phyloP scores from a whole-genome alignment of 2,329 filamentous ascomycete species.

The Fusarium euwallaceae region DNA sequence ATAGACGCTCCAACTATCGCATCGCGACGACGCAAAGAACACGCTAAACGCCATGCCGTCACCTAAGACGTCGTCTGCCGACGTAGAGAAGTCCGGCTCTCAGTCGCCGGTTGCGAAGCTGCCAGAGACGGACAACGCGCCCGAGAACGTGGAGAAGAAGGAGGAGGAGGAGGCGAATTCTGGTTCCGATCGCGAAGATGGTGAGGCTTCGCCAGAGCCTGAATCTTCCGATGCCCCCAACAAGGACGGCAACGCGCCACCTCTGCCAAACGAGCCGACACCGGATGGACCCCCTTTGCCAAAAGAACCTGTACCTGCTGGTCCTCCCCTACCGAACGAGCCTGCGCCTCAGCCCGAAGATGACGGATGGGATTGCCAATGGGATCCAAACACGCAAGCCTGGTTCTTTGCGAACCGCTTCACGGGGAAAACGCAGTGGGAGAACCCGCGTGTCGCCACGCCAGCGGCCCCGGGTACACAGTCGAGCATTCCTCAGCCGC shows the following conservation, averaged over 20 bases:
- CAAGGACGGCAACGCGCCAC: constrained; percentile 47
- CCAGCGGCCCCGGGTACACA: constrained; percentile 46
- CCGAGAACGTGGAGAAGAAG: constrained; percentile 23
- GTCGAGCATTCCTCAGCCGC: constrained; percentile 46
- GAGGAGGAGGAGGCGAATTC: constrained; percentile 9
- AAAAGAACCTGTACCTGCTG: constrained; percentile 46
- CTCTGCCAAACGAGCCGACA: constrained; percentile 53
- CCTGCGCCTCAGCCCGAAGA: constrained; percentile 68
- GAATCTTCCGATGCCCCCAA: constrained; percentile 21
- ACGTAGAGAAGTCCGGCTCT: constrained; percentile 28
- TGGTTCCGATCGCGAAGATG: constrained; percentile 38
- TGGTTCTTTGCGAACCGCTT: constrained; percentile 91
- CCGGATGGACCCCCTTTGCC: constrained; percentile 51
- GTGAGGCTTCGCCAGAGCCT: constrained; percentile 41
- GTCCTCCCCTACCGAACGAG: constrained; percentile 59
- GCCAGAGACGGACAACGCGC: constrained; percentile 27
- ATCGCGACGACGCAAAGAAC: constrained; percentile 14
- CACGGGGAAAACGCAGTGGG: constrained; percentile 82
- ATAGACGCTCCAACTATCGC: constrained; percentile 45
- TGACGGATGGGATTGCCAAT: constrained; percentile 85
- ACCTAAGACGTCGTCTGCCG: constrained; percentile 29
- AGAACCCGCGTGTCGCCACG: constrained; percentile 81
- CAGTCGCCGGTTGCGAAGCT: constrained; percentile 25
- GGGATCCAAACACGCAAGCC: constrained; percentile 75
- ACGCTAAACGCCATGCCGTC: constrained; percentile 36